These are phyloP conservation scores for Eustoma russellianum DNA, from an alignment of 257 asterid genomes.

Conservation along the genomic window DNA sequence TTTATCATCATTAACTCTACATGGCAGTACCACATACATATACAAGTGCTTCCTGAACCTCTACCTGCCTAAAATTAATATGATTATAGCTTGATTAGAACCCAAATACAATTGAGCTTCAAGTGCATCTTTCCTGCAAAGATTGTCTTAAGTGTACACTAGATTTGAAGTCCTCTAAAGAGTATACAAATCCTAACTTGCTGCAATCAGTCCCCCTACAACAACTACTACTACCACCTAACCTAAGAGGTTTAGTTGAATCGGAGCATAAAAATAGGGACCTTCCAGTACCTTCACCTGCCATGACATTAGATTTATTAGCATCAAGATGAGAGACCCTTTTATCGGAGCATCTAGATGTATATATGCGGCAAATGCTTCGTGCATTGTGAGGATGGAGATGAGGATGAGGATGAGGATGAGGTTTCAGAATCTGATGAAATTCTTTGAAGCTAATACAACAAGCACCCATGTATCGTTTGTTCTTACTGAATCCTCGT, in stretches of 20 bases:
- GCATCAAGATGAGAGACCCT: conserved; percentile 9
- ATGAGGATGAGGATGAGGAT: conserved; percentile 52
- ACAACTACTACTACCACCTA: conserved; percentile 35
- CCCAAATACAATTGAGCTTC: neutral
- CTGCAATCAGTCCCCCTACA: conserved; percentile 31
- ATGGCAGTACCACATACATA: conserved; percentile 4
- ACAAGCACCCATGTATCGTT: conserved; percentile 27
- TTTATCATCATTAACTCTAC: too few relatives aligned
- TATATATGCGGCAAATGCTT: conserved; percentile 32
- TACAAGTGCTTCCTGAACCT: conserved; percentile 23
- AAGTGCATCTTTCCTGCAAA: conserved; percentile 14
- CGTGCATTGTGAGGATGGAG: conserved; percentile 34
- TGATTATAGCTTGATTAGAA: conserved; percentile 12
- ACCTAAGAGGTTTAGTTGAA: conserved; percentile 24
- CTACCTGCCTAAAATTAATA: conserved; percentile 17
- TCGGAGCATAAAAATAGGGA: conserved; percentile 18
- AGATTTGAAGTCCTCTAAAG: conserved; percentile 22
- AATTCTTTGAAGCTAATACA: conserved; percentile 27
- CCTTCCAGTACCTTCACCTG: conserved; percentile 12
- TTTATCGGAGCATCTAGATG: conserved; percentile 19
- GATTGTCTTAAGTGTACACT: conserved; percentile 35
- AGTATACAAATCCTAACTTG: conserved; percentile 32
- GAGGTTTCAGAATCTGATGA: conserved; percentile 69
- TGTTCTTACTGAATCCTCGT: conserved; percentile 35
- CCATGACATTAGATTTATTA: conserved; percentile 13